Base-by-base conservation (phyloP, 1,284 basidiomycete species). In the Volvariella volvacea region DNA sequence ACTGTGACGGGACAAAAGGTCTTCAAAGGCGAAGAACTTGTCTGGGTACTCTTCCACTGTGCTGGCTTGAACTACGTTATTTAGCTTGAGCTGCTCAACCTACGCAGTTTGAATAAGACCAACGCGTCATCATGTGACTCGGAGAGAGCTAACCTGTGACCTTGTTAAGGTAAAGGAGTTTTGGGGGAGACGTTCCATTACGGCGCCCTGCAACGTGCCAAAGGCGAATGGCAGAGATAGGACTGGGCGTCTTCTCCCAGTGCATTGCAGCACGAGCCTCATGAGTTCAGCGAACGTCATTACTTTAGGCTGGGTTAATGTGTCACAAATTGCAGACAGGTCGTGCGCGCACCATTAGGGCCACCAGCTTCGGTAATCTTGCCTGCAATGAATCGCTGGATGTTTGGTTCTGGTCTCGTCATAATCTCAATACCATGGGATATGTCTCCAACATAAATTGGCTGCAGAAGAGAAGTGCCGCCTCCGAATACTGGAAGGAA, bases 401-500 rank as follows among this genome's bases (percentile, higher is more conserved):
- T 61, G n/a, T 64, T 59, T 8, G 57, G 45, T 46, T 74, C 64
- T 16, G 68, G 59, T 45, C 78, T 66, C 3, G 74, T 69, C 41
- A 80, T 67, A 12, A 82, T 67, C 54, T 83, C 81, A 3, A 86
- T 70, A 2, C 73, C 68, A 20, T 67, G 62, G 3, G 78, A 80
- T 21, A 88, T 54, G 55, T 88, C 83, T 1, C 72, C 78, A 1
- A 76, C 81, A 54, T 77, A 86, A 6, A 87, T 78, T 15, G 83
- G 81, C 48, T 86, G 84, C 55, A 87, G 86, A n/a, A 61, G 65
- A 2, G 80, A 66, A 3, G 52, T 61, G 2, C 85, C 84, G n/a
- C 79, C 80, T 2, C 74, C 80, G 54, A 85, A 87, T 9, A 85
- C 80, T 6, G 83, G 83, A 22, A 87, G 58, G 57, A 86, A 80